A percentile compares a stretch with the other conserved stretches of the same genome.
These are phyloP conservation scores for Schizosaccharomyces osmophilus DNA, from an alignment of 805 yeast genomes.

Conservation along the genomic window DNA sequence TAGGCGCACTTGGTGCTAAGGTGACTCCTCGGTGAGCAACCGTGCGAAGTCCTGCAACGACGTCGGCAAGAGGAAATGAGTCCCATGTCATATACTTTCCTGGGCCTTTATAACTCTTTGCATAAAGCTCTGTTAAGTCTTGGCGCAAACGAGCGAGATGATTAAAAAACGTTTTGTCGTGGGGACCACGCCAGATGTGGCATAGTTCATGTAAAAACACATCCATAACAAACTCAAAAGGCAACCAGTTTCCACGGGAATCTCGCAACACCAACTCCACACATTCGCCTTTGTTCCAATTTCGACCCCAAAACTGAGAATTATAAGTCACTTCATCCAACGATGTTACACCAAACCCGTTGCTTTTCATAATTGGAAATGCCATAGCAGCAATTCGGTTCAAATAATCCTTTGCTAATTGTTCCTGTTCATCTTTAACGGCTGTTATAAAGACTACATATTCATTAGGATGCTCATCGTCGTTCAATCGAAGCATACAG, in stretches of 20 bases:
- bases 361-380: conserved; percentile 8
- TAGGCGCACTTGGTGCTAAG: neutral
- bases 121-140: conserved; percentile 6
- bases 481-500: conserved; percentile 1
- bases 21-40: neutral
- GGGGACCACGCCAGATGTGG: conserved; percentile 9
- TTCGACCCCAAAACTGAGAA: conserved; percentile 9
- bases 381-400: conserved; percentile 10
- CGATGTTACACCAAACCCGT: conserved; percentile 7
- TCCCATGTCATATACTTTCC: conserved; percentile 8
- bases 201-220: conserved; percentile 10
- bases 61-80: neutral
- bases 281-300: conserved; percentile 9
- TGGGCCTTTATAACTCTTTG: conserved; percentile 9
- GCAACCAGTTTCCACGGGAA: conserved; percentile 4
- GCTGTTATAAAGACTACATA: conserved; percentile 8
- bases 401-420: conserved; percentile 3
- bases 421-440: conserved; percentile 6
- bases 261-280: conserved; percentile 6
- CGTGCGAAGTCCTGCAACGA: neutral
- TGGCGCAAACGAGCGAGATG: conserved; percentile 7
- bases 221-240: conserved; percentile 5
- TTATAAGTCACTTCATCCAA: conserved; percentile 8
- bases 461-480: conserved; percentile 6
- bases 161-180: conserved; percentile 7